These are phyloP conservation scores for Coemansia sp. DNA, from an alignment of 192 early-diverging fungal species.

Conservation along the genomic window DNA sequence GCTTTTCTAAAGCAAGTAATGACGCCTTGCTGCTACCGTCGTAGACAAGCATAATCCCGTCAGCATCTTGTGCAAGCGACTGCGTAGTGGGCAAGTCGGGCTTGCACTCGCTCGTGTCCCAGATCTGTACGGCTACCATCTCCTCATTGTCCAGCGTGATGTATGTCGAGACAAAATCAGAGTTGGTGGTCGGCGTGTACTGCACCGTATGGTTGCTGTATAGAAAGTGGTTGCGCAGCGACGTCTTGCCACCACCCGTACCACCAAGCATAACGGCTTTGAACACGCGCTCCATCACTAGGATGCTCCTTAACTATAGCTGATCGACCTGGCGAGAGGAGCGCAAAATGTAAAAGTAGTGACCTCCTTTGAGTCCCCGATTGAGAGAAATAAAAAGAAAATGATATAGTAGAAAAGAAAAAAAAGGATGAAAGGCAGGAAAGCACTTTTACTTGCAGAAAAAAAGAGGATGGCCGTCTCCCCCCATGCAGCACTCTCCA, in stretches of 20 bases:
- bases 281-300: conserved; percentile 27
- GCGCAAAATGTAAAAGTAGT: not conserved
- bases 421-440: not conserved
- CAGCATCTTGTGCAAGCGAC: conserved; percentile 45
- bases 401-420: not conserved
- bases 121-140: conserved; percentile 45
- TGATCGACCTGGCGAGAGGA: not conserved
- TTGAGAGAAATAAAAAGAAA: not conserved
- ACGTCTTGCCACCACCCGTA: conserved; percentile 41
- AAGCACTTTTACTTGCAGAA: not conserved
- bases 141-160: conserved; percentile 20
- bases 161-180: conserved; percentile 53
- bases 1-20: conserved; percentile 13
- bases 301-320: not conserved
- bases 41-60: conserved; percentile 41
- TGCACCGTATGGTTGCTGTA: conserved; percentile 39
- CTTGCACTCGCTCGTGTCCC: conserved; percentile 42
- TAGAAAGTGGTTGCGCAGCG: conserved; percentile 48
- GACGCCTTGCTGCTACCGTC: conserved; percentile 15
- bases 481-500: not conserved
- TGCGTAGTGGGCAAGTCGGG: conserved; percentile 17
- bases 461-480: not conserved
- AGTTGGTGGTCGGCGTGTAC: conserved; percentile 28
- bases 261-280: conserved; percentile 50
- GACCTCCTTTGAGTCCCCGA: not conserved